Base-by-base conservation (phyloP, 192 early-diverging fungal species). In the Backusella macrospora region DNA sequence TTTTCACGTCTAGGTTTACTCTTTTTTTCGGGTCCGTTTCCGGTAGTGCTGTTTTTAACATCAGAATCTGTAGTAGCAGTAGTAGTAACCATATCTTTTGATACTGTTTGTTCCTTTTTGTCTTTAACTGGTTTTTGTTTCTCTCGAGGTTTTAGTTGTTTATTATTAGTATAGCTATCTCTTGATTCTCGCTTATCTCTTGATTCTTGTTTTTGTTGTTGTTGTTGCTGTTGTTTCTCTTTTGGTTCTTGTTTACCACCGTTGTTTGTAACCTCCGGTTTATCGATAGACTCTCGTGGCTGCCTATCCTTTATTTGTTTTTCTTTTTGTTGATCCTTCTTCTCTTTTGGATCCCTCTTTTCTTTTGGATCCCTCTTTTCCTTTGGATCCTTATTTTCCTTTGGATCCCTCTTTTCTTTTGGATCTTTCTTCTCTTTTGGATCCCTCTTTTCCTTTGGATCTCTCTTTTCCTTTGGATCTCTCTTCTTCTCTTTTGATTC, bases 221-320 rank as follows among this genome's bases (percentile, higher is more conserved):
- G 29, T 14, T 15, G 5, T 55, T 55, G 29, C 6, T 15, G 5
- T 47, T 59, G 42, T 6, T 52, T 48, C 8, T 13, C 23, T 3
- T 62, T 52, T 39, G 44, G 39, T 13, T 34, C 12, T 23, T 43
- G 15, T 15, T 5, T 34, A 34, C 34, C 16, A 40, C 1, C 64
- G 3, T 64, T 65, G 34, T 40, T 42, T 48, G 6, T 73, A 65
- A 10, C 62, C 23, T 48, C 68, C n/a, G 46, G 65, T 26, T 46
- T 68, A 5, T 59, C 34, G n/a, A 18, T 49, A 18, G 5, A 6
- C 48, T 49, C 48, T 18, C 18, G n/a, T 9, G 16, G 1, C 7
- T 52, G 16, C n/a, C 8, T 34, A 34, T 34, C 29, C 29, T 34
- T 43, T 43, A 9, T 43, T 43, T 6, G 42, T 18, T 55, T 65